A percentile compares a stretch with the other conserved stretches of the same genome.
Conservation (phyloP, 169 alveolate genomes). For the Eimeria acervulina region DNA sequence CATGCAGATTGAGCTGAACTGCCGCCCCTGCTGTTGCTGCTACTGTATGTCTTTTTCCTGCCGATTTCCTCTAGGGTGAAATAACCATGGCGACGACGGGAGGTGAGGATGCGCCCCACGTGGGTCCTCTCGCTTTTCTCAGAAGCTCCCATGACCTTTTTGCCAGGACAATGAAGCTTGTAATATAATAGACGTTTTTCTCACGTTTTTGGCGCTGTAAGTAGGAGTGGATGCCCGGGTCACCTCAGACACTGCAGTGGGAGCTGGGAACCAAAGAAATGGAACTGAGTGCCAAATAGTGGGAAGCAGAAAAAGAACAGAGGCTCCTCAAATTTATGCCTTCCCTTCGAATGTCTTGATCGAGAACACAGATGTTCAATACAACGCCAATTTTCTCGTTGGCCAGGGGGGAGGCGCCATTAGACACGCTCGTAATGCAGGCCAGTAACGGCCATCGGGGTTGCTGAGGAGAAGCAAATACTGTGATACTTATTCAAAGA, state of each 20-base stretch:
- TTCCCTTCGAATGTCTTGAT: not conserved
- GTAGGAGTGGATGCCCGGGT: not conserved
- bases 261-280: not conserved
- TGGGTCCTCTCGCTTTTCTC: constrained; percentile 13
- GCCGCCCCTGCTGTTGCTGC: no score
- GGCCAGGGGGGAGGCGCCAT: not conserved
- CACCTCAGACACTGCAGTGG: not conserved
- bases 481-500: not conserved
- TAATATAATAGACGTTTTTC: not conserved
- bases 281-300: not conserved
- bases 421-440: not conserved
- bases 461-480: not conserved
- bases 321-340: not conserved
- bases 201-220: not conserved
- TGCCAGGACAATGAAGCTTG: not conserved
- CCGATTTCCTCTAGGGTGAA: not conserved
- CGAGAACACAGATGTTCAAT: not conserved
- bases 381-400: not conserved
- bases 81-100: constrained; percentile 34
- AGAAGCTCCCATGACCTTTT: not conserved
- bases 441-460: not conserved
- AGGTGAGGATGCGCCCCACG: constrained; percentile 34
- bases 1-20: not conserved
- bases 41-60: not conserved
- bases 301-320: not conserved